phyloP scores from a whole-genome alignment of 1,284 basidiomycete species.

The Fomitopsis betulina region DNA sequence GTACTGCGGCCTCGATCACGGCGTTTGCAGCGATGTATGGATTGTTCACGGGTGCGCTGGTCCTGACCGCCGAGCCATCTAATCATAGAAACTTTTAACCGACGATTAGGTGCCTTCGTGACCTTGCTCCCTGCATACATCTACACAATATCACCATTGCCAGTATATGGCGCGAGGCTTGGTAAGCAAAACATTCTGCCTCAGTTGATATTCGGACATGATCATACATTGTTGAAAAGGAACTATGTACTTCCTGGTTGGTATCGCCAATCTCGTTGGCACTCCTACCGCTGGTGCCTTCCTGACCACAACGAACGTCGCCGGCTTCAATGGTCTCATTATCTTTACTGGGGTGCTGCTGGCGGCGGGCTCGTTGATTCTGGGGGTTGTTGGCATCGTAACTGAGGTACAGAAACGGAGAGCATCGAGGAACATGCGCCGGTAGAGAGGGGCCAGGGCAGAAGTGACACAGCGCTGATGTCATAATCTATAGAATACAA shows the following conservation, averaged over 20 bases:
- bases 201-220: slow-evolving; percentile 37
- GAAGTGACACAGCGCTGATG: no score
- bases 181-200: slow-evolving; percentile 1
- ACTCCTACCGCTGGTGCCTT: slow-evolving; percentile 38
- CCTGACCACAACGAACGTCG: slow-evolving; percentile 19
- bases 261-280: slow-evolving; percentile 40
- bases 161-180: slow-evolving; percentile 37
- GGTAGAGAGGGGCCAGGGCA: neutral
- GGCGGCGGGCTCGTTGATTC: slow-evolving; percentile 11
- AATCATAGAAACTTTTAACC: slow-evolving; percentile 35
- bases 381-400: slow-evolving; percentile 5
- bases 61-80: slow-evolving; percentile 42
- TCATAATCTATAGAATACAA: no score
- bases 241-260: slow-evolving; percentile 45
- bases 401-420: slow-evolving; percentile 2
- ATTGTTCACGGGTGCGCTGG: slow-evolving; percentile 19
- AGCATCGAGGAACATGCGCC: neutral
- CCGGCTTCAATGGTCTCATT: slow-evolving; percentile 27
- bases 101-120: slow-evolving; percentile 30
- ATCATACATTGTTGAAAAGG: slow-evolving; percentile 24
- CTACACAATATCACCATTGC: slow-evolving; percentile 4
- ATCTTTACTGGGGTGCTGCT: slow-evolving; percentile 26
- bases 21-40: slow-evolving; percentile 1
- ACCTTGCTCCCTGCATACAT: slow-evolving; percentile 4
- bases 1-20: slow-evolving; percentile 34